Evolutionary conservation across 495 filamentous ascomycete species (phyloP), one percentile per base, ranked within the genome.

Genomic region (Lasiosphaeria ovina): DNA sequence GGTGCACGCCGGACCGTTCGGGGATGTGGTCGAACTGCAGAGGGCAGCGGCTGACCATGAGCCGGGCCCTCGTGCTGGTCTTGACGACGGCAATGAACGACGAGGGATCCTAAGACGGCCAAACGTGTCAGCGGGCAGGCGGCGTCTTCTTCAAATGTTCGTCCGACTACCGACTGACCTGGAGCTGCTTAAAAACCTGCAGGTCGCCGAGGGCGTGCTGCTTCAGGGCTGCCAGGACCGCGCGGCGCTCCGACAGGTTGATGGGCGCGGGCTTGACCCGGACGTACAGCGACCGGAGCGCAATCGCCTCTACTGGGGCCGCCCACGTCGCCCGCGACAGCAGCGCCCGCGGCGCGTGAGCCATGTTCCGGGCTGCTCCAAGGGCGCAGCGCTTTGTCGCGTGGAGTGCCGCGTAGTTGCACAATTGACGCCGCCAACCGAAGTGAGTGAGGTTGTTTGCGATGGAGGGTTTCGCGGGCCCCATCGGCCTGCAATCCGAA

Each of bases 191-290:
- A 76, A 91, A 97, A 62, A 86, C 85, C 31, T 85, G 82, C 8
- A 97, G 83, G 54, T 91, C 84, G 55, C 90, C 91, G 1, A 24
- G 24, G 24, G 24, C 24, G 71, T 89, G 89, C 67, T 81, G 81
- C 70, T 91, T 85, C 32, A 97, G 74, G 31, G 87, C 81, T 40
- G 81, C 78, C 32, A 95, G 78, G 35, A 97, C 77, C 35, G 86
- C 81, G 54, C 87, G 85, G 50, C 88, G 87, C 66, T 97, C 90
- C 31, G 77, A 68, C n/a, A 96, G 76, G 62, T 72, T 85, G 11
- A 73, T 72, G 0, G 90, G 86, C 0, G 81, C 74, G 0, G 91
- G 91, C 17, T 73, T 63, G 50, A 91, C 84, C 55, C 79, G 83
- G 42, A 97, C 68, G 66, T 86, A 85, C 11, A 95, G 74, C 0